phyloP scores from a whole-genome alignment of 345 rosid species.

The Kernera saxatilis region DNA sequence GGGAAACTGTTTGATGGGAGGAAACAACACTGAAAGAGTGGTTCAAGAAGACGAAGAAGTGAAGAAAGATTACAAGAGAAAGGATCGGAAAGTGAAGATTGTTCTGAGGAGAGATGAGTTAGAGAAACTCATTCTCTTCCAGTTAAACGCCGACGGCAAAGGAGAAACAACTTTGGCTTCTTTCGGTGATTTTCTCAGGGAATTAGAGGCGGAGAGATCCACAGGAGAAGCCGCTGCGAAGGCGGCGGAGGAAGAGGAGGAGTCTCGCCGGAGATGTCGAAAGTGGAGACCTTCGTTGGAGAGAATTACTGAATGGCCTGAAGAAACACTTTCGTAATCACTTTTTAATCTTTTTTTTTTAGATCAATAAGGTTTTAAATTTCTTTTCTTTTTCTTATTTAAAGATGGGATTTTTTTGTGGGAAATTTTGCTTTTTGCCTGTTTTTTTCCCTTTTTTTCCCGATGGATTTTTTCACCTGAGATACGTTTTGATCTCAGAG shows the following conservation, averaged over 20 bases:
- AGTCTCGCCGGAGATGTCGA: conserved; percentile 27
- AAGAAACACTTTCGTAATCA: conserved; percentile 20
- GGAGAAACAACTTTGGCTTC: conserved; percentile 36
- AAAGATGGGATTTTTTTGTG: background rate
- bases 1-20: conserved; percentile 37
- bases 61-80: conserved; percentile 24
- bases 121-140: conserved; percentile 35
- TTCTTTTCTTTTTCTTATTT: background rate
- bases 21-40: conserved; percentile 2
- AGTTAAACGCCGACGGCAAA: conserved; percentile 31
- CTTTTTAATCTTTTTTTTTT: background rate
- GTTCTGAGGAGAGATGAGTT: conserved; percentile 39
- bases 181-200: conserved; percentile 35
- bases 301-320: conserved; percentile 51
- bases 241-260: conserved; percentile 23
- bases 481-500: conserved; percentile 19
- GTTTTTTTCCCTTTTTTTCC: background rate
- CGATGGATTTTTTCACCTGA: conserved; percentile 25
- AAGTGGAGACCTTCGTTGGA: conserved; percentile 71
- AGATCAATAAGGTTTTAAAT: background rate
- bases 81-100: conserved; percentile 29
- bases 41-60: conserved; percentile 18
- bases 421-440: conserved; percentile 23
- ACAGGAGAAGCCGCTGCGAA: conserved; percentile 32
- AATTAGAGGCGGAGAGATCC: conserved; percentile 35